Conservation (phyloP, 2,329 filamentous ascomycete species). For the Teratosphaeria gauchensis region DNA sequence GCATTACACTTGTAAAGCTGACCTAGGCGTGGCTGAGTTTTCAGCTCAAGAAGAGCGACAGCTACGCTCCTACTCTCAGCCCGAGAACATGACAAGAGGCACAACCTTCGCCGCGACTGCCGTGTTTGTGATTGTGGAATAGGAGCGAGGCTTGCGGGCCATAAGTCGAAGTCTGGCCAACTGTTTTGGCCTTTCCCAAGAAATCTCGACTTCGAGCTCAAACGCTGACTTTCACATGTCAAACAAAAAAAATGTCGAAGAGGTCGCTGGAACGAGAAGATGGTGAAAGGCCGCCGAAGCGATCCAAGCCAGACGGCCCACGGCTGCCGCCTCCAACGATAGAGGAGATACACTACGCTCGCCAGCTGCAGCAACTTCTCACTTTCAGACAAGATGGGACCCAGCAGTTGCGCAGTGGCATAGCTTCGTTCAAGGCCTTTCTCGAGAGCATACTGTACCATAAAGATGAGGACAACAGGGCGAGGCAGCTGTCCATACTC, state of each 20-base stretch:
- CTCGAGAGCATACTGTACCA: slow-evolving; percentile 55
- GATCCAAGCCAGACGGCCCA: slow-evolving; percentile 14
- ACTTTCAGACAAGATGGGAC: slow-evolving; percentile 59
- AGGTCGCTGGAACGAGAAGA: slow-evolving; percentile 14
- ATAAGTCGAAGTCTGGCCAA: not conserved
- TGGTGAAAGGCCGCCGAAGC: slow-evolving; percentile 21
- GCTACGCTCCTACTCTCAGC: too few relatives aligned
- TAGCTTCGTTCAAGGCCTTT: slow-evolving; percentile 61
- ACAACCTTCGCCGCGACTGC: too few relatives aligned
- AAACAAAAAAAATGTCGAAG: slow-evolving; percentile 18
- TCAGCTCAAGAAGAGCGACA: too few relatives aligned
- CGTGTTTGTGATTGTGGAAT: not conserved
- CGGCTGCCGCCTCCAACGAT: slow-evolving; percentile 38
- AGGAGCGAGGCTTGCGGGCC: too few relatives aligned
- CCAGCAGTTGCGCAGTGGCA: slow-evolving; percentile 56
- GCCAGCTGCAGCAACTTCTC: slow-evolving; percentile 60
- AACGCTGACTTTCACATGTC: not conserved
- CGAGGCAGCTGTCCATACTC: slow-evolving; percentile 49
- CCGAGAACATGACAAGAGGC: too few relatives aligned
- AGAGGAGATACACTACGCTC: slow-evolving; percentile 52
- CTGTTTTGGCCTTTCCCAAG: not conserved
- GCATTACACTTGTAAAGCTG: too few relatives aligned
- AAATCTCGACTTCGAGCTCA: not conserved
- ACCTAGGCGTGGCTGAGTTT: too few relatives aligned
- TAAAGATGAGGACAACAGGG: slow-evolving; percentile 40